Base-by-base conservation (phyloP, 805 yeast species). In the Tetrapisispora nanseiensis region DNA sequence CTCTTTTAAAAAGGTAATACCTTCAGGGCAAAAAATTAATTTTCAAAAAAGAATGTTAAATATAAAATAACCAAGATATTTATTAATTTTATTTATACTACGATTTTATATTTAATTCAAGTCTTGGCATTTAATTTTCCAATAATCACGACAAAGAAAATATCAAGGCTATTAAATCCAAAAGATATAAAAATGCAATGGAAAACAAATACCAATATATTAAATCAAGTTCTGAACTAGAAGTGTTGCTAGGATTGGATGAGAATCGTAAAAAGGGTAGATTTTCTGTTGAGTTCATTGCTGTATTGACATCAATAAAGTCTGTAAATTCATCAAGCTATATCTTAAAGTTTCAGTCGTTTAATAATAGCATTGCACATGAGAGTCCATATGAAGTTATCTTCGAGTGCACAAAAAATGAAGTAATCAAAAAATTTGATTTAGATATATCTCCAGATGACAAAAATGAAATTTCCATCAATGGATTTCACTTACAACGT, bases 401-500 rank as follows among this genome's bases (percentile, higher is more conserved):
- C 5, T 32, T 32, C 24, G n/a, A 22, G 4, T 27, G 26, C n/a
- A 18, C 26, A 13, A 21, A n/a, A 4, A 20, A 19, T 24, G 31
- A 19, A 19, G 2, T 31, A 7, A 16, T 18, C 3, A 26, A 24
- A 32, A 19, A 18, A 39, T 33, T 40, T 16, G 42, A 40, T 16
- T n/a, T 40, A 11, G 52, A 47, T 18, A 23, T 43, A 11, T 39
- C 39, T n/a, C 39, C 37, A 3, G 40, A 37, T 10, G 31, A 33
- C 11, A 35, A 45, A 20, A 39, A 37, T 2, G 34, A 42, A 10
- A 44, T 48, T 20, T 19, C 21, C 2, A 26, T 49, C n/a, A 40
- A 46, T 10, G 47, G 53, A 26, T 47, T 55, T 13, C 51, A 56
- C 30, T 29, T 49, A 8, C 40, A 46, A 12, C 42, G 44, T 20